These are phyloP conservation scores for Caloboletus firmus DNA, from an alignment of 1,284 basidiomycete species.

Conservation along the genomic window DNA sequence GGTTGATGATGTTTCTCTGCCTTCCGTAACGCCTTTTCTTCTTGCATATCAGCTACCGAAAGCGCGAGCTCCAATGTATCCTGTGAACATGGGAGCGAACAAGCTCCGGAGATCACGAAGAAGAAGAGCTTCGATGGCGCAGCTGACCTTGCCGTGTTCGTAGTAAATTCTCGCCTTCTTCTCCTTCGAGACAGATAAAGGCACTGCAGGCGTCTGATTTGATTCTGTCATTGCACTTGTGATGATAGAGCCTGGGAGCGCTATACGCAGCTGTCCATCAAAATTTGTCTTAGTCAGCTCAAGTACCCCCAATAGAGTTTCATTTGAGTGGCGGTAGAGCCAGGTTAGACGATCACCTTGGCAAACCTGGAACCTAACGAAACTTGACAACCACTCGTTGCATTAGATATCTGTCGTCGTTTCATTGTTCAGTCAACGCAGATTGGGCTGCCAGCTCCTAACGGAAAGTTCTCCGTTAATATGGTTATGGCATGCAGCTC, in stretches of 20 bases:
- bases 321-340: slow-evolving; percentile 2
- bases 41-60: slow-evolving; percentile 41
- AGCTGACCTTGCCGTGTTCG: slow-evolving; percentile 36
- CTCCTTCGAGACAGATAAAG: slow-evolving; percentile 25
- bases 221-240: slow-evolving; percentile 29
- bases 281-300: slow-evolving; percentile 24
- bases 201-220: slow-evolving; percentile 22
- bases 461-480: slow-evolving; percentile 35
- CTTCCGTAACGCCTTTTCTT: slow-evolving; percentile 40
- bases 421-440: slow-evolving; percentile 13
- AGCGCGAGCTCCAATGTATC: slow-evolving; percentile 45
- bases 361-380: slow-evolving; percentile 17
- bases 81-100: slow-evolving; percentile 30
- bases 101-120: slow-evolving; percentile 25
- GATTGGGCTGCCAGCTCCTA: slow-evolving; percentile 4
- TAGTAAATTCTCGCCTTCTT: slow-evolving; percentile 31
- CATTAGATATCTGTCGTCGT: slow-evolving; percentile 8
- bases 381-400: slow-evolving; percentile 18
- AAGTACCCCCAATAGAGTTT: slow-evolving; percentile 13
- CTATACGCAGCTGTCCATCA: background rate
- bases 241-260: slow-evolving; percentile 19
- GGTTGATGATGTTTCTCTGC: slow-evolving; percentile 37
- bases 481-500: slow-evolving; percentile 34
- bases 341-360: slow-evolving; percentile 21
- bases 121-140: slow-evolving; percentile 7